These are phyloP conservation scores for Hypoxylon sp. DNA, from an alignment of 2,329 filamentous ascomycete species.

Conservation along the genomic window DNA sequence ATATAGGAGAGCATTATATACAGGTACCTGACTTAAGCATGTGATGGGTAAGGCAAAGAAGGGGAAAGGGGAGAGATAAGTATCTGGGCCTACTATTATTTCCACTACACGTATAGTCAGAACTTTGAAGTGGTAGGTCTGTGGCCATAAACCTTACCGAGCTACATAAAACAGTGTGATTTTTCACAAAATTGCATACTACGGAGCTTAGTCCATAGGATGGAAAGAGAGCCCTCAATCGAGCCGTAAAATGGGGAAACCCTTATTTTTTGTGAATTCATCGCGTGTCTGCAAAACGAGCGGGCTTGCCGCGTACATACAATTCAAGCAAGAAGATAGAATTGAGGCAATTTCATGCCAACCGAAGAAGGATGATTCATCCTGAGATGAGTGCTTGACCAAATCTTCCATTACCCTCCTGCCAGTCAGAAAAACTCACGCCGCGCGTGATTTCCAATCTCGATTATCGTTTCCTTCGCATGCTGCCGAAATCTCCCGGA, in stretches of 20 bases:
- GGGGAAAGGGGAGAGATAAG: no score
- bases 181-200: neutral
- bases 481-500: neutral
- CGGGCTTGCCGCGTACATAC: conserved; percentile 19
- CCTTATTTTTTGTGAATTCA: conserved; percentile 20
- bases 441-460: conserved; percentile 25
- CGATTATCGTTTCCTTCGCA: neutral
- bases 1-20: no score
- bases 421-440: conserved; percentile 7
- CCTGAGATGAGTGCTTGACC: conserved; percentile 23
- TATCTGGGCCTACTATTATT: no score
- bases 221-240: neutral
- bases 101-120: no score
- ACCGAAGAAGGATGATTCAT: conserved; percentile 27
- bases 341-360: neutral
- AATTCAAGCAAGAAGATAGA: conserved; percentile 25
- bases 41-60: no score
- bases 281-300: conserved; percentile 11
- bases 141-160: no score
- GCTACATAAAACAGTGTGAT: no score
- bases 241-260: neutral
- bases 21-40: no score
- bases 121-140: no score
- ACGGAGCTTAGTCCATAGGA: neutral
- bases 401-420: conserved; percentile 22